Evolutionary conservation across 2,329 filamentous ascomycete genomes (phyloP).

Genomic region (Thermoascus crustaceus): DNA sequence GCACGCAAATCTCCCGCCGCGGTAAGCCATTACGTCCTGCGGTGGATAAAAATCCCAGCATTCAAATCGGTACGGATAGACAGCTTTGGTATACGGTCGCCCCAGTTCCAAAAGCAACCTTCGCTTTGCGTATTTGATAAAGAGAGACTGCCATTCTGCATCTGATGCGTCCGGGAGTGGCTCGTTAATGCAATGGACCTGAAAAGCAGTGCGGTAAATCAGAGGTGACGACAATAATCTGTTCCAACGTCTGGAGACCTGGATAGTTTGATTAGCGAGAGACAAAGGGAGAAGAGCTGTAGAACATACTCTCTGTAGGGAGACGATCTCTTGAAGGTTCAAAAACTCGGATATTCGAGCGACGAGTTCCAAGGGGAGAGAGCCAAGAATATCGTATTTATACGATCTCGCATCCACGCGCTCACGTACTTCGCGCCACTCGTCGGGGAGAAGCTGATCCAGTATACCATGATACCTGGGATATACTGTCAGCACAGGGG

Average conservation of each 20-base stretch:
- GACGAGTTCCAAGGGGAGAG: slow-evolving; percentile 26
- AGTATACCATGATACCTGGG: slow-evolving; percentile 22
- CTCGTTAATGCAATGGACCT: slow-evolving; percentile 6
- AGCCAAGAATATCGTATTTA: slow-evolving; percentile 25
- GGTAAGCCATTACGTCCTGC: slow-evolving; percentile 12
- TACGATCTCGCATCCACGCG: slow-evolving; percentile 16
- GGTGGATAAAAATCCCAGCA: neutral
- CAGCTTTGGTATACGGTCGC: slow-evolving; percentile 9
- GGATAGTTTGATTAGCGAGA: slow-evolving; percentile 2
- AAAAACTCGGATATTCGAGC: slow-evolving; percentile 19
- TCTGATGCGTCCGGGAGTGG: neutral
- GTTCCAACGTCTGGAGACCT: slow-evolving; percentile 30
- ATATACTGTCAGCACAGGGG: neutral
- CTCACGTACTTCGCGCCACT: slow-evolving; percentile 24
- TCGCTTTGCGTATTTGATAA: slow-evolving; percentile 15
- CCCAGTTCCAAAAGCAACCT: slow-evolving; percentile 18
- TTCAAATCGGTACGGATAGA: slow-evolving; percentile 1
- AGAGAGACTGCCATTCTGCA: slow-evolving; percentile 4
- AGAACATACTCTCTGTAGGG: slow-evolving; percentile 20
- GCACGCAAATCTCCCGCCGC: slow-evolving; percentile 15
- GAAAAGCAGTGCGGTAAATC: slow-evolving; percentile 13
- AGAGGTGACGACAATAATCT: slow-evolving; percentile 19
- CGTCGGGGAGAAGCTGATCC: slow-evolving; percentile 17
- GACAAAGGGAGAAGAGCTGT: neutral
- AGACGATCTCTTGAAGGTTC: slow-evolving; percentile 19